Evolutionary conservation across 306 rosid species (phyloP).

Genomic region (Chamaecrista fasciculata): DNA sequence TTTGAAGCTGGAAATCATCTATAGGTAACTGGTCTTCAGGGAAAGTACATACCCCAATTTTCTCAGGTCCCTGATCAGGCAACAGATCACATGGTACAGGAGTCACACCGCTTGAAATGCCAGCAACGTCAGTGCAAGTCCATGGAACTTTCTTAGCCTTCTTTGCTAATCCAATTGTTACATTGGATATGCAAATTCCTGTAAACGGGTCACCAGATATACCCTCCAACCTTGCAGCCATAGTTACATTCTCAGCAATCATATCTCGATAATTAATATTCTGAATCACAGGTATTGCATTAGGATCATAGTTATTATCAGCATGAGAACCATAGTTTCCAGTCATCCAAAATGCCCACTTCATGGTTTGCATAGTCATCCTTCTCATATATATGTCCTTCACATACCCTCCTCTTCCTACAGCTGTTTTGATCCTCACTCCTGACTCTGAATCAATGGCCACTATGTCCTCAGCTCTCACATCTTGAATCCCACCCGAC

Average conservation of each 20-base stretch:
- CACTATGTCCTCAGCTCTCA: slow-evolving; percentile 45
- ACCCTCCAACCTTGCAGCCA: slow-evolving; percentile 51
- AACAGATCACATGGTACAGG: slow-evolving; percentile 46
- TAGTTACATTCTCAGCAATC: slow-evolving; percentile 46
- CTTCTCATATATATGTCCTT: slow-evolving; percentile 47
- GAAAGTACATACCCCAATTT: slow-evolving; percentile 31
- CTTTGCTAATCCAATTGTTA: slow-evolving; percentile 38
- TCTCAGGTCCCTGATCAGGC: slow-evolving; percentile 31
- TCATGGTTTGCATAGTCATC: slow-evolving; percentile 49
- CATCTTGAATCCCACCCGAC: slow-evolving; percentile 53
- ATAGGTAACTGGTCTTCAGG: slow-evolving; percentile 47
- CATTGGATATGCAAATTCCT: slow-evolving; percentile 49
- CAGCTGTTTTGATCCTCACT: slow-evolving; percentile 50
- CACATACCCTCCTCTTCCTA: slow-evolving; percentile 56
- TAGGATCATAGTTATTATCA: slow-evolving; percentile 42
- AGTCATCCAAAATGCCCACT: slow-evolving; percentile 59
- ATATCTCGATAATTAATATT: slow-evolving; percentile 44
- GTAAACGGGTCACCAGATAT: slow-evolving; percentile 47
- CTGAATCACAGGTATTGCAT: slow-evolving; percentile 42
- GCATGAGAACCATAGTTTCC: slow-evolving; percentile 58
- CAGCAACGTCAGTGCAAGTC: slow-evolving; percentile 45
- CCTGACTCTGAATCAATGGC: slow-evolving; percentile 47
- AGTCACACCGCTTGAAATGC: slow-evolving; percentile 42
- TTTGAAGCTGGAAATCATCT: slow-evolving; percentile 39
- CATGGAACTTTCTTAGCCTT: slow-evolving; percentile 45